Conservation (phyloP, 1,284 basidiomycete species). For the Microbotryum lychnidis-dioicae region DNA sequence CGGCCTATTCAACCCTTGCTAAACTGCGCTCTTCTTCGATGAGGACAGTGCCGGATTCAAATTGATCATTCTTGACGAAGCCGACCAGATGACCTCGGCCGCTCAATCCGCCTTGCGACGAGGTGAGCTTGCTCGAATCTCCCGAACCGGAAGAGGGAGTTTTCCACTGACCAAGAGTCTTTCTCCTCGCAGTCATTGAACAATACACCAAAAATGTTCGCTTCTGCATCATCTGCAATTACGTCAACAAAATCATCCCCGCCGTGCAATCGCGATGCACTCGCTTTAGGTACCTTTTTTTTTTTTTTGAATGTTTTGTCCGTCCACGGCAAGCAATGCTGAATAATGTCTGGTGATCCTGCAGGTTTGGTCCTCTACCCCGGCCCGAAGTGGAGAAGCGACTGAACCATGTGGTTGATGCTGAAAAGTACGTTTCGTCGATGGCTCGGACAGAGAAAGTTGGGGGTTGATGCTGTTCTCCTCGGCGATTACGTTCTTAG, state of each 20-base stretch:
- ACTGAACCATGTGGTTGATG: constrained; percentile 67
- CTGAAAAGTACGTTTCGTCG: constrained; percentile 60
- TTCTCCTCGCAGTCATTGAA: constrained; percentile 67
- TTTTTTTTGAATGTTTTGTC: too few relatives aligned
- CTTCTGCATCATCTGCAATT: constrained; percentile 99
- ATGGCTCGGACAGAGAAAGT: neutral
- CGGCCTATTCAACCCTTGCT: neutral
- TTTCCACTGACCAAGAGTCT: neutral
- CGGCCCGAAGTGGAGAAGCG: constrained; percentile 76
- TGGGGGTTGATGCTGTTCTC: neutral
- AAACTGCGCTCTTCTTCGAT: neutral
- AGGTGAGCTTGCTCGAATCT: constrained; percentile 39
- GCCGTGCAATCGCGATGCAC: constrained; percentile 99
- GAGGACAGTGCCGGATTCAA: constrained; percentile 75
- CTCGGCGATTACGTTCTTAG: constrained; percentile 44
- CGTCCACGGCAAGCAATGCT: neutral
- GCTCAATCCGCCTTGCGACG: constrained; percentile 93
- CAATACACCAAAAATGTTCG: constrained; percentile 98
- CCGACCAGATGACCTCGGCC: constrained; percentile 98
- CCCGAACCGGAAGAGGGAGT: neutral
- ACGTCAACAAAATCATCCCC: constrained; percentile 98
- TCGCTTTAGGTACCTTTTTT: constrained; percentile 60
- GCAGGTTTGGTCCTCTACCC: constrained; percentile 83
- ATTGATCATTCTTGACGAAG: constrained; percentile 95
- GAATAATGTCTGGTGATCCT: neutral